phyloP scores from a whole-genome alignment of 2,329 filamentous ascomycete species.

The Chaetomiaceae sp. region DNA sequence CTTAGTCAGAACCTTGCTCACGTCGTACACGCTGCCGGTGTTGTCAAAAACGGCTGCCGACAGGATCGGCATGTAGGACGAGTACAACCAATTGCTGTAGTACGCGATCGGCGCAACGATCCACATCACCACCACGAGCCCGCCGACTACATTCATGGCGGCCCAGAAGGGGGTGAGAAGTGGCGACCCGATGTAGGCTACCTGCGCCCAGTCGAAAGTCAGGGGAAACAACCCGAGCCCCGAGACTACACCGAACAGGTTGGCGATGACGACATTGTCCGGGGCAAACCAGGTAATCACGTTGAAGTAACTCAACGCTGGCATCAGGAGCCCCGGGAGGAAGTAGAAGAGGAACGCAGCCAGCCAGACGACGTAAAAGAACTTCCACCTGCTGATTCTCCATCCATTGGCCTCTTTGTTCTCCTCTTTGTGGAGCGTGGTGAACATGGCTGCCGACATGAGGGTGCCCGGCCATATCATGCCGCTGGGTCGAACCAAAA shows the following conservation, averaged over 20 bases:
- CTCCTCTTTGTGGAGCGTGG: conserved; percentile 77
- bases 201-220: conserved; percentile 89
- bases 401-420: conserved; percentile 79
- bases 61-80: conserved; percentile 81
- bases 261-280: conserved; percentile 78
- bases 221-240: conserved; percentile 79
- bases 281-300: conserved; percentile 86
- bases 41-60: conserved; percentile 85
- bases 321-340: conserved; percentile 75
- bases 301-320: conserved; percentile 83
- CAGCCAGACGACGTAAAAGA: conserved; percentile 72
- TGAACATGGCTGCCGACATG: conserved; percentile 86
- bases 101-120: conserved; percentile 74
- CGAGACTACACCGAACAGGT: conserved; percentile 81
- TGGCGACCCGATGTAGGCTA: conserved; percentile 82
- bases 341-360: conserved; percentile 79
- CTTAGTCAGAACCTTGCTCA: conserved; percentile 70
- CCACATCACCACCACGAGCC: conserved; percentile 80
- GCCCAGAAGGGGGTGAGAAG: conserved; percentile 83
- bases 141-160: conserved; percentile 77
- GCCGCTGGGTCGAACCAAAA: conserved; percentile 76
- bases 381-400: conserved; percentile 76
- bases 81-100: conserved; percentile 74
- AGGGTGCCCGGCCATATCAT: conserved; percentile 92
- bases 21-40: conserved; percentile 72